Evolutionary conservation across 352 stramenopile genomes (phyloP), one percentile per base, ranked within the genome.

Genomic region (Phytophthora colocasiae): DNA sequence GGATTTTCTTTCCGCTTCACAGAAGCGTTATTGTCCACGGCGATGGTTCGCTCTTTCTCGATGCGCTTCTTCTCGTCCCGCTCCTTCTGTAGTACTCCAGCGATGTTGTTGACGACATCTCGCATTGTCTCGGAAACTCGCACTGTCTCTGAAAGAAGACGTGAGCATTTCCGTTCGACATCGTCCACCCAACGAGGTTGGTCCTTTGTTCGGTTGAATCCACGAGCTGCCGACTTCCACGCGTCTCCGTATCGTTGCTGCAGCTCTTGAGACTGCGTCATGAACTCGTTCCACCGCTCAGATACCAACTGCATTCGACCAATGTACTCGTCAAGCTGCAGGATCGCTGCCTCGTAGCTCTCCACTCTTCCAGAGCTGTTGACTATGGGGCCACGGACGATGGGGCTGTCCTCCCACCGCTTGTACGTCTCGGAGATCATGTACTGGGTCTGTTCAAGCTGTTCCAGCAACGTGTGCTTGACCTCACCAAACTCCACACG

Each of bases 351-450:
- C 11, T 67, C 64, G 40, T 70, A 66, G 14, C 49, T 69, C 34
- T 74, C 62, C 4, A 53, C 53, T 7, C 44, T 58, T 12, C 32
- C 59, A 17, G 32, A 51, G 43, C 38, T 34, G 15, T 66, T 47
- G 8, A 69, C 40, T 6, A 54, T 22, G 34, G 56, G 46, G 2
- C 63, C 62, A 43, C 65, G 47, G 19, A 69, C 74, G 19, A 89
- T 73, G 1, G 81, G 75, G 38, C 78, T 91, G 36, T 88, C 71
- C 22, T 80, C 81, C 80, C 77, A 91, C 27, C 85, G 80, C 61
- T 92, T 92, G 66, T 89, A 87, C 22, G 83, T 90, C 56, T 84
- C 80, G 17, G 77, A 78, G 44, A 93, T 86, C 83, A 93, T 91
- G 57, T 74, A 87, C 67, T 92, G 85, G 0, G 85, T 93, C 47